A percentile compares a stretch with the other conserved stretches of the same genome.
These are phyloP conservation scores for Candida sonorensis DNA, from an alignment of 805 yeast genomes.

Conservation along the genomic window DNA sequence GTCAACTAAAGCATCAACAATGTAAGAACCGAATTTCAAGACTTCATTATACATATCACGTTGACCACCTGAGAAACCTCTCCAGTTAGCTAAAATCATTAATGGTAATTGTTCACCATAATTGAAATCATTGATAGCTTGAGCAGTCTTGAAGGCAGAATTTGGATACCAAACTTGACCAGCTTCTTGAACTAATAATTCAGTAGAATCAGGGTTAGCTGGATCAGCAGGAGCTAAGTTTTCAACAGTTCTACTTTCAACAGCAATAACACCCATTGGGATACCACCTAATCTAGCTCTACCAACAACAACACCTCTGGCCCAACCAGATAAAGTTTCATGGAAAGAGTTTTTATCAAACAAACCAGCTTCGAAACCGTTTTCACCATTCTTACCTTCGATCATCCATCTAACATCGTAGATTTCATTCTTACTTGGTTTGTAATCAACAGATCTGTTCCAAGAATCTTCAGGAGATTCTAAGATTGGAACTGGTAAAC, in stretches of 20 bases:
- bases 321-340: conserved; percentile 98
- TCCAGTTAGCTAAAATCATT: conserved; percentile 98
- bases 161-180: conserved; percentile 99
- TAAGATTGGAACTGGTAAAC: conserved; percentile 83
- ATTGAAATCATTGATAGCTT: conserved; percentile 96
- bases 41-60: conserved; percentile 99
- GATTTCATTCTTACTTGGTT: conserved; percentile 63
- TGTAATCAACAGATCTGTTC: conserved; percentile 88
- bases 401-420: conserved; percentile 96
- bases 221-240: conserved; percentile 96
- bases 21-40: conserved; percentile 91
- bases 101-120: conserved; percentile 96
- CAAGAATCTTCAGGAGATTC: conserved; percentile 70
- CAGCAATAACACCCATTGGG: conserved; percentile 97
- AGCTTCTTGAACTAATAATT: conserved; percentile 82
- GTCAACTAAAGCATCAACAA: conserved; percentile 94
- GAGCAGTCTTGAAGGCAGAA: conserved; percentile 98
- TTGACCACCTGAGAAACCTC: conserved; percentile 99
- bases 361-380: conserved; percentile 79
- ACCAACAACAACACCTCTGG: conserved; percentile 96
- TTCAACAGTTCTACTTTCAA: conserved; percentile 86
- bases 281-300: conserved; percentile 99
- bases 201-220: conserved; percentile 94
- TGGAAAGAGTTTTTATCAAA: conserved; percentile 92
- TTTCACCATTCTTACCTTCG: conserved; percentile 67